Percentiles rank a stretch among this genome's conserved stretches.
phyloP scores from a whole-genome alignment of 108 stramenopile species.

The Fistulifera solaris region DNA sequence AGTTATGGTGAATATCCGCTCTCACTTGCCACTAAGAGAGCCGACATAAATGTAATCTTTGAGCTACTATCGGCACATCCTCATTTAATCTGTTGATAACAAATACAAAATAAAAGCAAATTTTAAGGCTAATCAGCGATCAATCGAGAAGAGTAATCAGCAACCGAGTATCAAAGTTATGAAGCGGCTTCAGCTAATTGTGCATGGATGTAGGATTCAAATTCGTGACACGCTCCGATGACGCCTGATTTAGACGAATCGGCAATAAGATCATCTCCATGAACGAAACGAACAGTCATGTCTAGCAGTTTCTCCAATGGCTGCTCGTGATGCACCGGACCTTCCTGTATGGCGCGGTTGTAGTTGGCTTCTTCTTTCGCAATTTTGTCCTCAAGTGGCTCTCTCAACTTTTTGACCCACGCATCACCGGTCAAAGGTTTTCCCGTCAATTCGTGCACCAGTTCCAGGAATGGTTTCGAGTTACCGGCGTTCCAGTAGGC shows the following conservation, averaged over 20 bases:
- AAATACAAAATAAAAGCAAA: too few species aligned
- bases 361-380: constrained; percentile 28
- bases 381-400: constrained; percentile 45
- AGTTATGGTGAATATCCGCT: too few species aligned
- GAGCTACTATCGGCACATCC: too few species aligned
- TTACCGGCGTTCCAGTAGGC: constrained; percentile 65
- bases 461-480: constrained; percentile 47
- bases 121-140: too few species aligned
- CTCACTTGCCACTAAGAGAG: too few species aligned
- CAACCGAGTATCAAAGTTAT: too few species aligned
- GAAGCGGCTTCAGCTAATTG: constrained; percentile 20
- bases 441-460: constrained; percentile 58
- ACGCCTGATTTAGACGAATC: constrained; percentile 34
- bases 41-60: too few species aligned
- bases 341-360: constrained; percentile 32
- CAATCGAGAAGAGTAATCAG: too few species aligned
- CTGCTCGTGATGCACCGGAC: constrained; percentile 14
- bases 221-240: constrained; percentile 46
- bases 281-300: constrained; percentile 59
- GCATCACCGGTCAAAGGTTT: constrained; percentile 52
- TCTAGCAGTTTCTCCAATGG: constrained; percentile 33
- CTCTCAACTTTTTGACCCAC: constrained; percentile 43
- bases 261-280: constrained; percentile 56
- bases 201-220: constrained; percentile 45
- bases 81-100: too few species aligned